These are phyloP conservation scores for Sporothrix humicola DNA, from an alignment of 2,329 filamentous ascomycete genomes.

Conservation along the genomic window DNA sequence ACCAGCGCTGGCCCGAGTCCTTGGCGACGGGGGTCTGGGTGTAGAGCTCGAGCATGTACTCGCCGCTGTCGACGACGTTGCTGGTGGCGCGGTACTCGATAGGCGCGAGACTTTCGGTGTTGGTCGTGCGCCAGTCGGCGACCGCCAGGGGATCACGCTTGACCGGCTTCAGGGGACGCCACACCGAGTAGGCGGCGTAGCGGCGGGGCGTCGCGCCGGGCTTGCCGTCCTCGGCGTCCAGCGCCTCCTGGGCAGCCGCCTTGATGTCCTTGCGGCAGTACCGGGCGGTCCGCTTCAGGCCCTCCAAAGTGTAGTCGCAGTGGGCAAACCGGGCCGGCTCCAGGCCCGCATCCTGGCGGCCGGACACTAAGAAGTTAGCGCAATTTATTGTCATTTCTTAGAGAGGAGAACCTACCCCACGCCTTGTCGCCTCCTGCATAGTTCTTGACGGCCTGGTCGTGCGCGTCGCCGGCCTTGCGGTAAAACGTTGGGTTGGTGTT, in stretches of 20 bases:
- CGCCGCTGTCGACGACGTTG: slow-evolving; percentile 25
- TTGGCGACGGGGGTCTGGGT: slow-evolving; percentile 18
- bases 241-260: slow-evolving; percentile 12
- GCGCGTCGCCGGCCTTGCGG: slow-evolving; percentile 29
- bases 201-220: neutral
- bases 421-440: slow-evolving; percentile 24
- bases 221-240: slow-evolving; percentile 22
- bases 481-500: slow-evolving; percentile 27
- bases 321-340: slow-evolving; percentile 28
- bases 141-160: slow-evolving; percentile 22
- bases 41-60: slow-evolving; percentile 31
- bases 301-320: slow-evolving; percentile 26
- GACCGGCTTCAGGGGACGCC: slow-evolving; percentile 25
- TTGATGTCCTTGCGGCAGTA: slow-evolving; percentile 30
- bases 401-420: neutral
- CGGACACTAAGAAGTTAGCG: slow-evolving; percentile 2
- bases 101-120: neutral
- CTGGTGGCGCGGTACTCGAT: slow-evolving; percentile 31
- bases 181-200: slow-evolving; percentile 25
- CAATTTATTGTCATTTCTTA: too few relatives aligned
- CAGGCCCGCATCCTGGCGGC: slow-evolving; percentile 24
- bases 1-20: slow-evolving; percentile 26
- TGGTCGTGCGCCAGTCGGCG: slow-evolving; percentile 25
- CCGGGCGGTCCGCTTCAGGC: slow-evolving; percentile 14
- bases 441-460: slow-evolving; percentile 28